Percentiles rank a stretch among this genome's conserved stretches.
These are phyloP conservation scores for Penicillium goetzii DNA, from an alignment of 495 filamentous ascomycete genomes.

Conservation along the genomic window DNA sequence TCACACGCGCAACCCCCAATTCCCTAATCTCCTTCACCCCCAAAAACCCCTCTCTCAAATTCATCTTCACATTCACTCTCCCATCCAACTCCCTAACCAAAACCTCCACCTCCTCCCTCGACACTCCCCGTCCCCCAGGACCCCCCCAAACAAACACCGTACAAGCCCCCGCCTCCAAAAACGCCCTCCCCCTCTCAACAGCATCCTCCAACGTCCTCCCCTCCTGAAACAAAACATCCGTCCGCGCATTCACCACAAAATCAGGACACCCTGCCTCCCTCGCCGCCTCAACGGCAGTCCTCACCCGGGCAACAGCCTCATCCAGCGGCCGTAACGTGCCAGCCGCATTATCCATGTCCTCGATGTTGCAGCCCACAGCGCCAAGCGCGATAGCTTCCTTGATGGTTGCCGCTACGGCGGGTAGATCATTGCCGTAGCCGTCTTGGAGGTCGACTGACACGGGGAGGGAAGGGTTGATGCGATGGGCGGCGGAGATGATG, in stretches of 20 bases:
- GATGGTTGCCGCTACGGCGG: constrained; percentile 42
- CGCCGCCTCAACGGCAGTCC: constrained; percentile 36
- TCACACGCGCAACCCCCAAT: constrained; percentile 53
- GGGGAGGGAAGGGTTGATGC: constrained; percentile 33
- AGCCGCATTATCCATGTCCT: constrained; percentile 46
- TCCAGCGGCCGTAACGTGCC: constrained; percentile 36
- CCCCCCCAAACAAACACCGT: constrained; percentile 57
- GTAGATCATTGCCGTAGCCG: constrained; percentile 48
- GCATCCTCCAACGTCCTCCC: constrained; percentile 43
- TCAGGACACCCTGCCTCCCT: constrained; percentile 46
- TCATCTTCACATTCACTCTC: constrained; percentile 45
- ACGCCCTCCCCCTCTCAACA: constrained; percentile 47
- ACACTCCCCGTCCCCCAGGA: constrained; percentile 31
- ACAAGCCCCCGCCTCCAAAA: constrained; percentile 48
- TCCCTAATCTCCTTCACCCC: constrained; percentile 41
- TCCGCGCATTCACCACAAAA: constrained; percentile 55
- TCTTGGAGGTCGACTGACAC: constrained; percentile 58
- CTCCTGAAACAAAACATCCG: constrained; percentile 42
- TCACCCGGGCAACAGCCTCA: constrained; percentile 45
- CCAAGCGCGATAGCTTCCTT: constrained; percentile 43
- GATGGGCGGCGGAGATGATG: constrained; percentile 66
- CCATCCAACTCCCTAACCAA: constrained; percentile 41
- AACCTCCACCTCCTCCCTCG: constrained; percentile 38
- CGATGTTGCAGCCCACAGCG: constrained; percentile 55
- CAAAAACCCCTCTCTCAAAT: constrained; percentile 30